These are phyloP conservation scores for Ogataea methylovora DNA, from an alignment of 805 yeast species.

Conservation along the genomic window DNA sequence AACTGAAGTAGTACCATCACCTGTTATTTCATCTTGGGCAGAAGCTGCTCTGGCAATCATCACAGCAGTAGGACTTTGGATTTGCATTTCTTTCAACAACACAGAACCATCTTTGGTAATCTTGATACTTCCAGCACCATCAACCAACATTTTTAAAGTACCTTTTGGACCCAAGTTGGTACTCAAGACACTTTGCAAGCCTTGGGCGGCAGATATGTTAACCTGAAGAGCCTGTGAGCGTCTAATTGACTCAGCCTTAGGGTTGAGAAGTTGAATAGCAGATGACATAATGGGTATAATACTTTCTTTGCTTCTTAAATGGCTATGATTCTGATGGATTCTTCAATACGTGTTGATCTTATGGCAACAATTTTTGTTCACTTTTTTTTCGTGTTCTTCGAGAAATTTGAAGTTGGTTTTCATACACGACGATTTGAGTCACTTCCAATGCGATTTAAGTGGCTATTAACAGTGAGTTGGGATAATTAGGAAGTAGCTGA, in stretches of 20 bases:
- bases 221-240: slow-evolving; percentile 94
- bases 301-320: not conserved
- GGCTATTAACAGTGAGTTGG: no score
- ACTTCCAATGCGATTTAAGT: no score
- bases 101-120: slow-evolving; percentile 97
- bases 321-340: not conserved
- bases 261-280: slow-evolving; percentile 82
- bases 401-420: no score
- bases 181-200: slow-evolving; percentile 85
- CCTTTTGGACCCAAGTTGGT: slow-evolving; percentile 96
- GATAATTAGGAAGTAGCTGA: no score
- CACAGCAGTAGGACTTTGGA: slow-evolving; percentile 83
- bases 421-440: no score
- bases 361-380: not conserved
- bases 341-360: not conserved
- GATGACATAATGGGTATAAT: slow-evolving; percentile 46
- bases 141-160: slow-evolving; percentile 91
- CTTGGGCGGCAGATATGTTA: slow-evolving; percentile 93
- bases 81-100: slow-evolving; percentile 90
- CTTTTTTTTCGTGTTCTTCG: no score
- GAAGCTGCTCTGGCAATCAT: slow-evolving; percentile 96
- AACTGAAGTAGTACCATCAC: slow-evolving; percentile 97
- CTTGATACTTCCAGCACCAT: slow-evolving; percentile 93
- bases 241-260: slow-evolving; percentile 96
- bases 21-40: slow-evolving; percentile 98